Conservation (phyloP, 495 filamentous ascomycete species). For the Beverwykella pulmonaria region DNA sequence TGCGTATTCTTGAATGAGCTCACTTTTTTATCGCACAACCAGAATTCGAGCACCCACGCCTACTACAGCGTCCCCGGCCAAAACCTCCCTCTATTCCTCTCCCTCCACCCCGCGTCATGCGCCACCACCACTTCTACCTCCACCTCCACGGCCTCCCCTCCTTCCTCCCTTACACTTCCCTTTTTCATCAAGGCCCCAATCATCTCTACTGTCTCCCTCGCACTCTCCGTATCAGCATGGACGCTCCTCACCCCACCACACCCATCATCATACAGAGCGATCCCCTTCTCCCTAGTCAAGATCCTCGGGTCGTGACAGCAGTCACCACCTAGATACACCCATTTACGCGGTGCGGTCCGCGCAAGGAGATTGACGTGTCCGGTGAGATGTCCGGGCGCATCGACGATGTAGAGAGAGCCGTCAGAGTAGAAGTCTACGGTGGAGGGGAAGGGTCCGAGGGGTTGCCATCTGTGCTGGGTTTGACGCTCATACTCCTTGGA, state of each 20-base stretch:
- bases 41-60: too few species aligned
- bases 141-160: slow-evolving; percentile 19
- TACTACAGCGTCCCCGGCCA: slow-evolving; percentile 23
- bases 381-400: slow-evolving; percentile 45
- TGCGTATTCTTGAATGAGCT: too few species aligned
- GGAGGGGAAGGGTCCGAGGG: slow-evolving; percentile 41
- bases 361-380: slow-evolving; percentile 46
- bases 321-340: slow-evolving; percentile 46
- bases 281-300: slow-evolving; percentile 43
- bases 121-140: slow-evolving; percentile 46
- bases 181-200: slow-evolving; percentile 35
- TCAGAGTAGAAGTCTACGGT: slow-evolving; percentile 43
- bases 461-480: slow-evolving; percentile 36
- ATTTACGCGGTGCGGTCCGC: slow-evolving; percentile 38
- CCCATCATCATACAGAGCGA: slow-evolving; percentile 42
- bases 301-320: slow-evolving; percentile 46
- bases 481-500: slow-evolving; percentile 4
- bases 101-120: slow-evolving; percentile 46
- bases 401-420: slow-evolving; percentile 43
- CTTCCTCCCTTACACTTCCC: slow-evolving; percentile 27
- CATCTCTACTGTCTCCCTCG: slow-evolving; percentile 38
- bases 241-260: slow-evolving; percentile 41
- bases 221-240: slow-evolving; percentile 41
- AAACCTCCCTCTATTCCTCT: slow-evolving; percentile 36
- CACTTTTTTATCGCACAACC: too few species aligned